phyloP scores from a whole-genome alignment of 805 yeast species.

The Starmerella davenportii region DNA sequence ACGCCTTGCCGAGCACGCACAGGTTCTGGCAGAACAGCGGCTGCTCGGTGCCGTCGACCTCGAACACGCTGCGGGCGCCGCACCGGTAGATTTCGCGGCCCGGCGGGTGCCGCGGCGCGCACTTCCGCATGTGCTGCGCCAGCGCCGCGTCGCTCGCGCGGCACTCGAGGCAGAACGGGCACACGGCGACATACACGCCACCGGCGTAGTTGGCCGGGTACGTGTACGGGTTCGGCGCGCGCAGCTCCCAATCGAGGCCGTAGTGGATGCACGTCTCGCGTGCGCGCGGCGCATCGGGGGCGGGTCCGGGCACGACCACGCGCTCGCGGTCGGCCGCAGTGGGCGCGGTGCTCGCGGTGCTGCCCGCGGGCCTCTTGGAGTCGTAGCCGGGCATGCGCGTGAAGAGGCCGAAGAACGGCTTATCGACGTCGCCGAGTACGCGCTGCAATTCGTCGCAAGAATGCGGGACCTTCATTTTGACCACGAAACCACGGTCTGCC shows the following conservation, averaged over 20 bases:
- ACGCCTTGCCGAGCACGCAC: slow-evolving; percentile 75
- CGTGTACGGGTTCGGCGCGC: background rate
- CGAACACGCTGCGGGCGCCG: slow-evolving; percentile 50
- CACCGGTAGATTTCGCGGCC: slow-evolving; percentile 80
- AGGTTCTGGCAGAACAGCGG: slow-evolving; percentile 72
- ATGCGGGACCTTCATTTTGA: slow-evolving; percentile 6
- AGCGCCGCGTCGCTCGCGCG: slow-evolving; percentile 49
- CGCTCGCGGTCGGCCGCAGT: slow-evolving; percentile 9
- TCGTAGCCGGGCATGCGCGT: slow-evolving; percentile 4
- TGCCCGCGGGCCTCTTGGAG: background rate
- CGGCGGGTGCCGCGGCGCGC: slow-evolving; percentile 60
- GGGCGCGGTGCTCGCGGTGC: slow-evolving; percentile 5
- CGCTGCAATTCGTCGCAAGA: slow-evolving; percentile 8
- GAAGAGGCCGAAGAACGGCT: slow-evolving; percentile 12
- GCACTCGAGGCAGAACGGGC: slow-evolving; percentile 72
- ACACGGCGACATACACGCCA: slow-evolving; percentile 46
- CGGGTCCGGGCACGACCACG: background rate
- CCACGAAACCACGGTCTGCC: too few relatives aligned
- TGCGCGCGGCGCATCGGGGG: too few relatives aligned
- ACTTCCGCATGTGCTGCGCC: slow-evolving; percentile 57
- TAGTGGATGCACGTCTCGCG: too few relatives aligned
- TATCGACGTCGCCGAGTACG: slow-evolving; percentile 7
- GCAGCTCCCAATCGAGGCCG: background rate
- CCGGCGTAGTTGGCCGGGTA: slow-evolving; percentile 23
- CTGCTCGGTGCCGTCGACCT: slow-evolving; percentile 77